Evolutionary conservation across 176 grass and related monocot species (phyloP).

Genomic region (Guadua angustifolia): DNA sequence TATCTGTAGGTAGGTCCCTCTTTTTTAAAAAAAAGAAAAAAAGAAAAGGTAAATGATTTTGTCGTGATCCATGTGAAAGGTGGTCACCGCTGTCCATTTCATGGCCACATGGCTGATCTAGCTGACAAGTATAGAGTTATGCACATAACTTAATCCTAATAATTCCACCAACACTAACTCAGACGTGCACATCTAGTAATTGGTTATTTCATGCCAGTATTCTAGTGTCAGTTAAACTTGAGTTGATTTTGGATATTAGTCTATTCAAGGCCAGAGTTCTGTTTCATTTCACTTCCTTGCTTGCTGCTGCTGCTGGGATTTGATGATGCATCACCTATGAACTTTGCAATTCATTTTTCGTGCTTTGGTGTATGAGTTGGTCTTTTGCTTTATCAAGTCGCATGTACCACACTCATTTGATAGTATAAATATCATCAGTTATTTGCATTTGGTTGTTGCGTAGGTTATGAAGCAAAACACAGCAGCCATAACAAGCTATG

Average conservation of each 20-base stretch:
- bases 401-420: neutral
- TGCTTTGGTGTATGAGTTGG: neutral
- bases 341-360: constrained; percentile 1
- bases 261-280: neutral
- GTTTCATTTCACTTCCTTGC: neutral
- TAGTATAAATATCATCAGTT: neutral
- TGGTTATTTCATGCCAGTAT: constrained; percentile 1
- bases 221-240: neutral
- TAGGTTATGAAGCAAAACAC: constrained; percentile 65
- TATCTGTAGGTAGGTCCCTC: neutral
- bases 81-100: constrained; percentile 15
- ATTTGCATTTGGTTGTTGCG: constrained; percentile 5
- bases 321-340: neutral
- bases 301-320: neutral
- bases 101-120: constrained; percentile 42
- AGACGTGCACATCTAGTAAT: neutral
- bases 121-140: neutral
- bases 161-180: neutral
- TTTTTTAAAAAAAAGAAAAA: neutral
- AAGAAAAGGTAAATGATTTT: neutral
- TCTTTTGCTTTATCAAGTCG: neutral
- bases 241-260: neutral
- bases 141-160: constrained; percentile 23
- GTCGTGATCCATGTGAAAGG: constrained; percentile 16
- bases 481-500: constrained; percentile 57